A percentile compares a stretch with the other conserved stretches of the same genome.
Evolutionary conservation across 73 alveolate species (phyloP).

Genomic region (Stentor roeselii): DNA sequence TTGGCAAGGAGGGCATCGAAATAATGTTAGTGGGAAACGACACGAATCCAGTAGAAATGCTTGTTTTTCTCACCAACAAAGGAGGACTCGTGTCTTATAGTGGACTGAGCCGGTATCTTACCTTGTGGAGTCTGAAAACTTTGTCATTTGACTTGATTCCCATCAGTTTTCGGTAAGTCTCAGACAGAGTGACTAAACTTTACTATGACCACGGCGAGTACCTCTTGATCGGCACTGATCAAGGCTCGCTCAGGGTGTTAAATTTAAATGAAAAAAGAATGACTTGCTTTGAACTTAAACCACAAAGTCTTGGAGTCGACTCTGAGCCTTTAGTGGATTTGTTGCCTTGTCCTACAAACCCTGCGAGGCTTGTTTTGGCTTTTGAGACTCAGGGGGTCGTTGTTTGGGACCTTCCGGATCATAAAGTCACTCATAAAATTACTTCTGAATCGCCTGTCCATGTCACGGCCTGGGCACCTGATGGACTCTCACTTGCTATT

Average conservation of each 20-base stretch:
- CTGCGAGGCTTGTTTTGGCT: neutral
- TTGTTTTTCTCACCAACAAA: neutral
- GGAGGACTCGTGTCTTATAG: neutral
- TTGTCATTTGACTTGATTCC: neutral
- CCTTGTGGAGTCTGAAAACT: neutral
- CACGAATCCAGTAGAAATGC: neutral
- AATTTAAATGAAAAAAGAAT: slow-evolving; percentile 7
- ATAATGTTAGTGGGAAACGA: neutral
- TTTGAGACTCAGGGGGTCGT: neutral
- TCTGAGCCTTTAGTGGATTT: neutral
- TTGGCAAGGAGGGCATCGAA: slow-evolving; percentile 21
- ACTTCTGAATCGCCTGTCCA: neutral
- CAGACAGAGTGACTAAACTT: neutral
- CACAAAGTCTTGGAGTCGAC: neutral
- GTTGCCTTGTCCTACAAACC: neutral
- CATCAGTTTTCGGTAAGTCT: neutral
- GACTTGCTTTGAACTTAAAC: neutral
- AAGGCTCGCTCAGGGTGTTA: slow-evolving; percentile 1
- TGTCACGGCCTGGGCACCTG: neutral
- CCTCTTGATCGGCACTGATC: neutral
- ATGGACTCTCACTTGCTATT: neutral
- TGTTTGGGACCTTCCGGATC: neutral
- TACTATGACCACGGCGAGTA: neutral
- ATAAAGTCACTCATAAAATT: neutral
- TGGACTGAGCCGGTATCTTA: neutral